phyloP scores from a whole-genome alignment of 768 basidiomycete species.

The Boletus rex-veris region DNA sequence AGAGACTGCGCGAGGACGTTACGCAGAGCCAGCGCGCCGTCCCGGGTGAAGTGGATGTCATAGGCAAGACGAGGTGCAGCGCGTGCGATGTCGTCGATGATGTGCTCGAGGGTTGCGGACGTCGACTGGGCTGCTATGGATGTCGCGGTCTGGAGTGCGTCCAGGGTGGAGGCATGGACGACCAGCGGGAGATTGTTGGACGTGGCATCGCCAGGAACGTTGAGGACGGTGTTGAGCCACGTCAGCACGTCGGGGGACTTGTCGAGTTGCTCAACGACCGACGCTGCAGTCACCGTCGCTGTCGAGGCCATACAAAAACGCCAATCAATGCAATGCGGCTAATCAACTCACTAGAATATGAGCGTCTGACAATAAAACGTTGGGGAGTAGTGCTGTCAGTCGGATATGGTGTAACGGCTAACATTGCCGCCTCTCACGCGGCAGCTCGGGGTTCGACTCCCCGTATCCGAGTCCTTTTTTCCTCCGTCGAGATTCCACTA shows the following conservation, averaged over 20 bases:
- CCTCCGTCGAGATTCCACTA: too few relatives aligned
- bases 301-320: constrained; percentile 20
- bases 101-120: constrained; percentile 77
- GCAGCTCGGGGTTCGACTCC: constrained; percentile 40
- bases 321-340: too few relatives aligned
- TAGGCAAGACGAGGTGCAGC: constrained; percentile 88
- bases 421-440: constrained; percentile 63
- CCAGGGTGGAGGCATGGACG: constrained; percentile 69
- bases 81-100: constrained; percentile 90
- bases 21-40: constrained; percentile 79
- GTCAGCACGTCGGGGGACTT: constrained; percentile 56
- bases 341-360: neutral
- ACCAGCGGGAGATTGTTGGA: constrained; percentile 19
- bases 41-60: constrained; percentile 96
- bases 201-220: constrained; percentile 41
- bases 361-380: neutral
- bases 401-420: constrained; percentile 65
- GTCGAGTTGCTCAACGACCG: constrained; percentile 53
- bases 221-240: constrained; percentile 71
- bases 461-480: constrained; percentile 30
- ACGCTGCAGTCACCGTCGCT: constrained; percentile 31
- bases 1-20: constrained; percentile 54
- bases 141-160: constrained; percentile 70
- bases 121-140: constrained; percentile 90
- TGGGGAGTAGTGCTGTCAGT: neutral